Evolutionary conservation across 1,139 yeast species (phyloP), one percentile per base, ranked within the genome.

Genomic region (Sugiyamaella japonica): DNA sequence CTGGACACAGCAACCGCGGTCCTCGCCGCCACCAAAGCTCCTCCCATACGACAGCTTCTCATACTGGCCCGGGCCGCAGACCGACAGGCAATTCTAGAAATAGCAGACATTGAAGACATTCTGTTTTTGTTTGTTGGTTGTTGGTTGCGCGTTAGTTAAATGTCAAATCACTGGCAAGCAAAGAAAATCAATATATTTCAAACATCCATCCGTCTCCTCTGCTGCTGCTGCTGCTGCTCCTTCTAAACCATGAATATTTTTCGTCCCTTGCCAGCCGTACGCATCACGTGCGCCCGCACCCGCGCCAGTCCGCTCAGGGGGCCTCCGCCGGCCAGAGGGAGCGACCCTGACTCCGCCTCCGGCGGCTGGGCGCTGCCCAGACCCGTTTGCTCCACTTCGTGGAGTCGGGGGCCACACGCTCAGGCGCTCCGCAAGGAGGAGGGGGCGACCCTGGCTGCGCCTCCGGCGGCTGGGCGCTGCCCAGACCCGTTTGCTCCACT

Each of bases 21-120:
- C n/a, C n/a, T n/a, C 25, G 25, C 25, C 6, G 25, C 25, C 25
- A 20, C 5, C 25, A 20, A 20, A 20, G 25, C 25, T 20, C 25
- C 25, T 3, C 25, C n/a, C n/a, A n/a, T 20, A 20, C 25, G 25
- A 20, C 5, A 20, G 25, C 25, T 48, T 51, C 55, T 47, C 41
- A 48, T 28, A 43, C 50, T 50, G 49, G 58, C 46, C 41, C 58
- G 56, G 37, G 55, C 10, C 13, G 50, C 39, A 36, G 56, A 56
- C 6, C 55, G 52, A 12, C 46, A 32, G 28, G 53, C 53, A 15
- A 50, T 20, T 32, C 49, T 36, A 6, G 48, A 50, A 25, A 43
- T 34, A 50, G 53, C 53, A 23, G 44, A 47, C 38, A 47, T 12
- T 1, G 50, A 47, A n/a, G 50, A 47, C 50, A 47, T 47, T 16